Percentiles rank a stretch among this genome's conserved stretches.
Evolutionary conservation across 106 monocot species (phyloP).

Genomic region (Vanilla planifolia): DNA sequence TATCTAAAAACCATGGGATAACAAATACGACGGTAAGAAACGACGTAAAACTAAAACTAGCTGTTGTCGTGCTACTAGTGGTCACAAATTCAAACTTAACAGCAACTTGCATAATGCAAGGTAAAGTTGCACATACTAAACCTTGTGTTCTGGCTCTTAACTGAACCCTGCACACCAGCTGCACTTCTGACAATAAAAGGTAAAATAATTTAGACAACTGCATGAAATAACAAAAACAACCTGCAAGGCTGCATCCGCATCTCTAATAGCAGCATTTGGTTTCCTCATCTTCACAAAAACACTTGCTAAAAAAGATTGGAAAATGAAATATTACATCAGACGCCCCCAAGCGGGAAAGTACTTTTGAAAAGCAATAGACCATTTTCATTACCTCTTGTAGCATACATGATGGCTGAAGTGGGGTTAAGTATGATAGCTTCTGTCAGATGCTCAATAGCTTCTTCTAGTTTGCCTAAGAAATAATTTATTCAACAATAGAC

Average conservation of each 20-base stretch:
- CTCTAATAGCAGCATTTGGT: slow-evolving; percentile 84
- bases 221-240: slow-evolving; percentile 18
- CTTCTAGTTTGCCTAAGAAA: slow-evolving; percentile 48
- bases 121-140: no score
- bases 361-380: background rate
- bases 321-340: background rate
- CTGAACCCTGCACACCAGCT: no score
- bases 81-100: no score
- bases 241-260: slow-evolving; percentile 78
- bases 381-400: slow-evolving; percentile 58
- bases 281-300: slow-evolving; percentile 67
- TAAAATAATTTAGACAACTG: background rate
- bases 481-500: slow-evolving; percentile 3
- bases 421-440: slow-evolving; percentile 72
- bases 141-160: no score
- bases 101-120: no score
- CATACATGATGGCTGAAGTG: slow-evolving; percentile 68
- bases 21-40: background rate
- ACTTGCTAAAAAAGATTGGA: slow-evolving; percentile 46
- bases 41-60: background rate
- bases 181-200: no score
- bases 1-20: slow-evolving; percentile 34
- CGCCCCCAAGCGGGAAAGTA: background rate
- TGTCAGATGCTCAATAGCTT: slow-evolving; percentile 62
- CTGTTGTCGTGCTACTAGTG: no score